Conservation (phyloP, 2,329 filamentous ascomycete species). For the Colletotrichum viniferum region DNA sequence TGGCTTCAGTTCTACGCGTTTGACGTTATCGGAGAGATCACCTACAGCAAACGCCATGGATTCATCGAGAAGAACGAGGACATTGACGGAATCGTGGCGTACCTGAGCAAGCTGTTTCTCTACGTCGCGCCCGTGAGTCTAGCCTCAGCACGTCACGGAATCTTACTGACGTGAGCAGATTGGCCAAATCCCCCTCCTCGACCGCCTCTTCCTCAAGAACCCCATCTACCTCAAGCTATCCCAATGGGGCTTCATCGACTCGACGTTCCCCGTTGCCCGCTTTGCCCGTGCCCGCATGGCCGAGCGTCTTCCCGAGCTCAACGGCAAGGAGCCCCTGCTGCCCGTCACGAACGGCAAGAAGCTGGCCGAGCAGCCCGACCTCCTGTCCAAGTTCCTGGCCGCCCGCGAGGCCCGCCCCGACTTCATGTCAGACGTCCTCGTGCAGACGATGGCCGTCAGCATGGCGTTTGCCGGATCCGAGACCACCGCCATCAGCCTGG, state of each 20-base stretch:
- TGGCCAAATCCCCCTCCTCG: slow-evolving; percentile 76
- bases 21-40: slow-evolving; percentile 80
- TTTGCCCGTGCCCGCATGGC: slow-evolving; percentile 73
- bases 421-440: slow-evolving; percentile 73
- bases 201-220: slow-evolving; percentile 75
- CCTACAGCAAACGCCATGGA: slow-evolving; percentile 75
- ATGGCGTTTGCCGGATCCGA: slow-evolving; percentile 80
- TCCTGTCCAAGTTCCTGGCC: slow-evolving; percentile 75
- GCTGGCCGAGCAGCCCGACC: slow-evolving; percentile 53
- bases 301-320: slow-evolving; percentile 61
- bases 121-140: slow-evolving; percentile 71
- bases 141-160: background rate
- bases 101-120: slow-evolving; percentile 67
- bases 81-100: slow-evolving; percentile 74
- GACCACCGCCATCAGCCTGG: slow-evolving; percentile 77
- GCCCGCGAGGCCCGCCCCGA: slow-evolving; percentile 70
- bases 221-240: slow-evolving; percentile 72
- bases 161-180: slow-evolving; percentile 47
- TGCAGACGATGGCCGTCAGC: slow-evolving; percentile 73
- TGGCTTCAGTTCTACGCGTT: slow-evolving; percentile 86
- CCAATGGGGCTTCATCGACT: slow-evolving; percentile 69
- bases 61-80: slow-evolving; percentile 78
- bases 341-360: slow-evolving; percentile 40
- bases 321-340: slow-evolving; percentile 37
- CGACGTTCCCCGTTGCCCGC: slow-evolving; percentile 73